phyloP scores from a whole-genome alignment of 225 moss, liverwort and hornwort species.

The Polytrichum commune region DNA sequence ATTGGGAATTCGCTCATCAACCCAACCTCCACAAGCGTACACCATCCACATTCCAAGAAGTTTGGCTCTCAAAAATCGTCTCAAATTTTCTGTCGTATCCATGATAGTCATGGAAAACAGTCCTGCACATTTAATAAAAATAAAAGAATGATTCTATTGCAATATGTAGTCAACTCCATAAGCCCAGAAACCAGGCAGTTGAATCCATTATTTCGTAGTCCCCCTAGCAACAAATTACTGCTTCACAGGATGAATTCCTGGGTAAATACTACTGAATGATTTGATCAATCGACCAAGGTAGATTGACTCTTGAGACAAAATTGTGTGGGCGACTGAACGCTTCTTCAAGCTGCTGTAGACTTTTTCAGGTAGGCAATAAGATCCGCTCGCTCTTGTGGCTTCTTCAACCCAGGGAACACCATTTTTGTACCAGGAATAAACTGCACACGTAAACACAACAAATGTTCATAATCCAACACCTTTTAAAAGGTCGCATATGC shows the following conservation, averaged over 20 bases:
- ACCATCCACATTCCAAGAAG: too few species aligned
- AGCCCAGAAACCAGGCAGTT: not conserved
- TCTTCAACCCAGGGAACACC: conserved; percentile 65
- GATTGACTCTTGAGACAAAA: not conserved
- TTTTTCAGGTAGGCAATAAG: conserved; percentile 58
- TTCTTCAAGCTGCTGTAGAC: not conserved
- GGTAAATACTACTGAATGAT: not conserved
- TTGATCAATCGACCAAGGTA: not conserved
- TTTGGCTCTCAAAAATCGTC: too few species aligned
- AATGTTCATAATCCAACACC: not conserved
- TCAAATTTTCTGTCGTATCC: too few species aligned
- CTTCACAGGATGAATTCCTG: not conserved
- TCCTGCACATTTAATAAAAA: too few species aligned
- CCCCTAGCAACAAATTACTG: not conserved
- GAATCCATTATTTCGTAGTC: not conserved
- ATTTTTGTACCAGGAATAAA: conserved; percentile 67
- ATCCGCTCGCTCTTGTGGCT: conserved; percentile 63
- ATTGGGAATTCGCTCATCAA: too few species aligned
- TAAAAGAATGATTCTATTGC: not conserved
- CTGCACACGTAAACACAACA: conserved; percentile 18
- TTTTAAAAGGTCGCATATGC: not conserved
- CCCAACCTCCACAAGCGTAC: too few species aligned
- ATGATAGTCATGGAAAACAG: too few species aligned
- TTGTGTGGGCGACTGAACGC: conserved; percentile 1
- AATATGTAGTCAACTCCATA: not conserved